Percentiles rank a stretch among this genome's conserved stretches.
Evolutionary conservation across 2,329 filamentous ascomycete genomes (phyloP).

Genomic region (Gaeumannomyces tritici): DNA sequence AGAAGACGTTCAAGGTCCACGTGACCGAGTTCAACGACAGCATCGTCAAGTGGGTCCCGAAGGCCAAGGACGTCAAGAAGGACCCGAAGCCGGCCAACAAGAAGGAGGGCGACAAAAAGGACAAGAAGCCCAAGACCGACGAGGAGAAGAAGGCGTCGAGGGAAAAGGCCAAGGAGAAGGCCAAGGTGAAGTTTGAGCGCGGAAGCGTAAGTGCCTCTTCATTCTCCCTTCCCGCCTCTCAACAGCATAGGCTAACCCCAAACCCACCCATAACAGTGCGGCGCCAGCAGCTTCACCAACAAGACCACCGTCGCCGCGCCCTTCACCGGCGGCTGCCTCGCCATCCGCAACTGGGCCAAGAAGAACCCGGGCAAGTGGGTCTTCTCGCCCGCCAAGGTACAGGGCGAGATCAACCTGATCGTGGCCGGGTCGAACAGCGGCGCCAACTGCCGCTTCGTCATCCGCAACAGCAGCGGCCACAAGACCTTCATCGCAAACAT

Average conservation of each 20-base stretch:
- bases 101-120: background rate
- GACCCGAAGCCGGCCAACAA: background rate
- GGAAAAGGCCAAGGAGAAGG: background rate
- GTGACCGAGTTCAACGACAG: background rate
- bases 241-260: background rate
- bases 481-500: background rate
- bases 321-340: constrained; percentile 1
- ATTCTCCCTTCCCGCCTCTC: background rate
- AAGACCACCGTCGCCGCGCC: background rate
- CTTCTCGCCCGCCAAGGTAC: background rate
- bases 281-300: background rate
- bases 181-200: background rate
- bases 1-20: background rate
- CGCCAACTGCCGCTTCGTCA: background rate
- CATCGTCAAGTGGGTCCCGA: background rate
- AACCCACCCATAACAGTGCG: background rate
- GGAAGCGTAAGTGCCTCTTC: background rate
- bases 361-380: background rate
- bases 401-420: background rate
- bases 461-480: background rate
- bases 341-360: background rate
- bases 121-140: background rate
- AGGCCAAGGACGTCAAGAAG: background rate
- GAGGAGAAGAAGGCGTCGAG: background rate
- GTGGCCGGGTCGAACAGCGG: constrained; percentile 2